A percentile compares a stretch with the other conserved stretches of the same genome.
phyloP scores from a whole-genome alignment of 176 grass and related monocot species.

The Cenchrus americanus region DNA sequence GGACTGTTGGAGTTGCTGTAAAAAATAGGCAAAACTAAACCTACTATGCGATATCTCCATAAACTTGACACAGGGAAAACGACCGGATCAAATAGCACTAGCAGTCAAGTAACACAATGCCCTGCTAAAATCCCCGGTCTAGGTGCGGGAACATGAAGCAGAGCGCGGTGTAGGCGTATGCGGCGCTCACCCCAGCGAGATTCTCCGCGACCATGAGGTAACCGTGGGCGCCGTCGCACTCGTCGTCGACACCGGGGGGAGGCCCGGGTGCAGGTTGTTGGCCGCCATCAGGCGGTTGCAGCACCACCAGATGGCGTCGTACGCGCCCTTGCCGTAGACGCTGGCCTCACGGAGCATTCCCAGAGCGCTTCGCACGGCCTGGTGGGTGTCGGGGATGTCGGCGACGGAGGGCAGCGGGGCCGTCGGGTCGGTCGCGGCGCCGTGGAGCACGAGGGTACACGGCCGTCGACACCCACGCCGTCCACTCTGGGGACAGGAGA shows the following conservation, averaged over 20 bases:
- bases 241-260: slow-evolving; percentile 1
- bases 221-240: neutral
- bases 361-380: neutral
- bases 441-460: neutral
- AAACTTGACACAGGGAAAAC: too few relatives aligned
- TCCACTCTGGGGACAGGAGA: too few relatives aligned
- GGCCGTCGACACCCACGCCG: neutral
- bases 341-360: neutral
- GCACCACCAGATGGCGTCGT: neutral
- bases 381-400: neutral
- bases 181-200: neutral
- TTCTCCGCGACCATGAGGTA: neutral
- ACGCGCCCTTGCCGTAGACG: neutral
- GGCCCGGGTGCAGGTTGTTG: neutral
- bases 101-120: too few relatives aligned
- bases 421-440: too few relatives aligned
- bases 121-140: neutral
- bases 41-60: too few relatives aligned
- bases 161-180: too few relatives aligned
- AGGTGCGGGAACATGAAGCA: too few relatives aligned
- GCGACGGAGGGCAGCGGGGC: too few relatives aligned
- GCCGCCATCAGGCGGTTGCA: neutral
- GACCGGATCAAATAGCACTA: too few relatives aligned
- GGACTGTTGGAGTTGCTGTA: too few relatives aligned
- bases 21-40: too few relatives aligned